Evolutionary conservation across 1,284 basidiomycete genomes (phyloP), one percentile per base, ranked within the genome.

Genomic region (Trichosporon sp.): DNA sequence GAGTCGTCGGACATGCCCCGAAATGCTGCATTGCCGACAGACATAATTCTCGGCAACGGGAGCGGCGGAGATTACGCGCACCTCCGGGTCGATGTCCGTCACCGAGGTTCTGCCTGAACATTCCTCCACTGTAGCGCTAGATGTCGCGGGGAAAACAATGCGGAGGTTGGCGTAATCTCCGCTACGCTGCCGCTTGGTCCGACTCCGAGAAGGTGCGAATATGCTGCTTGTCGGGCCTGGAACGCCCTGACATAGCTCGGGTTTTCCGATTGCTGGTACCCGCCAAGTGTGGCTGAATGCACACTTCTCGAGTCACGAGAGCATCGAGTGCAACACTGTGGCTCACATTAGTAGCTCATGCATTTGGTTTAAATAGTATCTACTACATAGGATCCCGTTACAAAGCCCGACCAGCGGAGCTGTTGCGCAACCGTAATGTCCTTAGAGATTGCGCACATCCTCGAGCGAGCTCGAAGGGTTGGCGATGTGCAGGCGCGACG

Each of bases 401-500:
- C 59, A 63, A 63, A 63, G 59, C 59, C 59, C 59, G 59, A 14
- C 59, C 59, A 63, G 59, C 59, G 32, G 59, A 63, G 26, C 59
- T 63, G 59, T 37, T 63, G 59, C 59, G 16, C 59, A 63, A 63
- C 51, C 59, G 59, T 8, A 63, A 16, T 63, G 59, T 63, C 59
- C 59, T 63, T 35, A 63, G 32, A n/a, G 59, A 32, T 63, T 63
- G 59, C 59, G 59, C 59, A 63, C 59, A 35, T 63, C 32, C 59
- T 63, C 59, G 59, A 63, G 59, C 59, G 59, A 63, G 59, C 31
- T 35, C 59, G 59, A 63, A 35, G 64, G 64, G 64, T 65, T 65
- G 21, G 64, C 64, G 40, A 65, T 65, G 64, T 65, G 64, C 38
- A 65, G 64, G 21, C 64, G 64, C 19, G 64, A 63, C 59, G 59